These are phyloP conservation scores for Diaporthe sp. DNA, from an alignment of 2,329 filamentous ascomycete genomes.

Conservation along the genomic window DNA sequence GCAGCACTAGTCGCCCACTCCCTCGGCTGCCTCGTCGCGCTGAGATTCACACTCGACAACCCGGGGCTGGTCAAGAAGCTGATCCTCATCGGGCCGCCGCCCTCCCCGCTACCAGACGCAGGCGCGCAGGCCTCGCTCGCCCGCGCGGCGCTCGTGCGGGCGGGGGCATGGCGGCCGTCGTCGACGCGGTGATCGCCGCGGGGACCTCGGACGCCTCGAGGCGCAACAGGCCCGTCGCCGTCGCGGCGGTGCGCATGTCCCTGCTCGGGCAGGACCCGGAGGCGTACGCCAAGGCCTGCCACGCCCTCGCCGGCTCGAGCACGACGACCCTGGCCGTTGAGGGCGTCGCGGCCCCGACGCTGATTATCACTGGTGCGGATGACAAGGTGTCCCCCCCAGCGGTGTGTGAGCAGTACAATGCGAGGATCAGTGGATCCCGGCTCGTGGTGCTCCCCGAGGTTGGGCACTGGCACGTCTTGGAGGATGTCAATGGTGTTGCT, in stretches of 20 bases:
- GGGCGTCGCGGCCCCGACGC: not conserved
- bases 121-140: not conserved
- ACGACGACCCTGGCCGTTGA: not conserved
- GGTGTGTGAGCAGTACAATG: not conserved
- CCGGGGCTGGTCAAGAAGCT: not conserved
- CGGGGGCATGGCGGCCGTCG: not conserved
- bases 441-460: not conserved
- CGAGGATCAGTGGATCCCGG: not conserved
- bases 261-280: not conserved
- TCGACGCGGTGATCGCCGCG: not conserved
- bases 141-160: not conserved
- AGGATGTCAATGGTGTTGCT: not conserved
- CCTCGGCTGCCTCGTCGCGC: not conserved
- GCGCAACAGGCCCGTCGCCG: not conserved
- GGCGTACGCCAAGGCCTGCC: not conserved
- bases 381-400: not conserved
- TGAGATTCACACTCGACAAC: not conserved
- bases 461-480: slow-evolving; percentile 2
- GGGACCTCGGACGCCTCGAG: not conserved
- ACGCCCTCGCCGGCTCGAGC: not conserved
- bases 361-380: not conserved
- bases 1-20: not conserved
- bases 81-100: not conserved
- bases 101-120: not conserved
- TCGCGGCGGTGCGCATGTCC: not conserved